A percentile compares a stretch with the other conserved stretches of the same genome.
phyloP scores from a whole-genome alignment of 2,329 filamentous ascomycete genomes.

The Chaetomiaceae sp. region DNA sequence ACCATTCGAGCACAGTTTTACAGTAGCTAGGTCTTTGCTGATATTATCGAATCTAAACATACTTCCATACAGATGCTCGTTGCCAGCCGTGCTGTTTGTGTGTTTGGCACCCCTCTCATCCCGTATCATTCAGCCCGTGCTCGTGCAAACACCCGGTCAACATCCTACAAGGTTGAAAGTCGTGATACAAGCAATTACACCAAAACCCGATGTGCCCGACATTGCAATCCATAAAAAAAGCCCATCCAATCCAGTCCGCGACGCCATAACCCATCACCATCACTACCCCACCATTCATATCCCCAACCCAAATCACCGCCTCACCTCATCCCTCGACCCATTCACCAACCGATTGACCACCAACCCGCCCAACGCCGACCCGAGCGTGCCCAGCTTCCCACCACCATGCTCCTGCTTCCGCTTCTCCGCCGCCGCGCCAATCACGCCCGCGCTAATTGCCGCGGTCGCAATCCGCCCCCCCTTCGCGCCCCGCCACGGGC shows the following conservation, averaged over 20 bases:
- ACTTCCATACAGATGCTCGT: too few species aligned
- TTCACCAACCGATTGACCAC: conserved; percentile 24
- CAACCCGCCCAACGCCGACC: conserved; percentile 20
- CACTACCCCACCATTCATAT: neutral
- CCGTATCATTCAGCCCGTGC: too few species aligned
- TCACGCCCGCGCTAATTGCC: conserved; percentile 19
- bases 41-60: too few species aligned
- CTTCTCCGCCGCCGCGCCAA: conserved; percentile 17
- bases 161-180: too few species aligned
- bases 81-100: too few species aligned
- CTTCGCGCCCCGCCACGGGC: conserved; percentile 20
- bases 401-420: conserved; percentile 2
- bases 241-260: neutral
- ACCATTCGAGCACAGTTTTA: too few species aligned
- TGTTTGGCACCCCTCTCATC: too few species aligned
- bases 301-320: neutral
- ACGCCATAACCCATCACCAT: neutral
- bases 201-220: too few species aligned
- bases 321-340: conserved; percentile 21
- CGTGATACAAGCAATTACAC: too few species aligned
- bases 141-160: too few species aligned
- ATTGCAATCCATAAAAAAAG: too few species aligned
- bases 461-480: conserved; percentile 19
- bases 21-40: too few species aligned
- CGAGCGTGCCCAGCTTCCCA: conserved; percentile 14